Percentiles rank a stretch among this genome's conserved stretches.
phyloP scores from a whole-genome alignment of 768 basidiomycete genomes.

The Ramaria sp. region DNA sequence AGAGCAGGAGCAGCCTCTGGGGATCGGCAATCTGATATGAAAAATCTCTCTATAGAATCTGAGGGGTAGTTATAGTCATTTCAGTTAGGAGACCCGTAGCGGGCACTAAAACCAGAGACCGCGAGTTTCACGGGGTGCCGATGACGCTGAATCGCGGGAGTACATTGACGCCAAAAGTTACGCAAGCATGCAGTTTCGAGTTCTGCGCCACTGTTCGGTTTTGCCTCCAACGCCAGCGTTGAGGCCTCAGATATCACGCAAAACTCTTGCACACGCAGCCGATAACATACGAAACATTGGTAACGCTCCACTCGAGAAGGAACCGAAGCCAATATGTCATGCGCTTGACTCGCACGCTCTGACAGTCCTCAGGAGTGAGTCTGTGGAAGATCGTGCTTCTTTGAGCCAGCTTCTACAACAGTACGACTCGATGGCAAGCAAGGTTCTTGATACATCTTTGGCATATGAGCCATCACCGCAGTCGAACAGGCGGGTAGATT shows the following conservation, averaged over 20 bases:
- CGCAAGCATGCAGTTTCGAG: too few relatives aligned
- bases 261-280: not conserved
- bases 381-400: not conserved
- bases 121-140: too few relatives aligned
- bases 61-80: too few relatives aligned
- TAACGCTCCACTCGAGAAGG: not conserved
- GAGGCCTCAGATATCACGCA: not conserved
- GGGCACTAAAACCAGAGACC: too few relatives aligned
- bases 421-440: conserved; percentile 31
- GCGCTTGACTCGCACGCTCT: not conserved
- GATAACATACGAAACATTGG: too few relatives aligned
- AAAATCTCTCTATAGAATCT: too few relatives aligned
- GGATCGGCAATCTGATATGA: too few relatives aligned
- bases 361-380: not conserved
- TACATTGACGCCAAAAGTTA: too few relatives aligned
- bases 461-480: conserved; percentile 42
- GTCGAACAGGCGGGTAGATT: conserved; percentile 19
- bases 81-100: too few relatives aligned
- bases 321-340: not conserved
- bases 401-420: conserved; percentile 26
- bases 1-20: too few relatives aligned
- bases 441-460: conserved; percentile 30
- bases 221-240: not conserved
- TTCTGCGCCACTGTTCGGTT: too few relatives aligned
- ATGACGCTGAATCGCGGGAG: too few relatives aligned